Evolutionary conservation across 2,329 filamentous ascomycete genomes (phyloP), one percentile per base, ranked within the genome.

Genomic region (Paracorniculantispora psalliotae): DNA sequence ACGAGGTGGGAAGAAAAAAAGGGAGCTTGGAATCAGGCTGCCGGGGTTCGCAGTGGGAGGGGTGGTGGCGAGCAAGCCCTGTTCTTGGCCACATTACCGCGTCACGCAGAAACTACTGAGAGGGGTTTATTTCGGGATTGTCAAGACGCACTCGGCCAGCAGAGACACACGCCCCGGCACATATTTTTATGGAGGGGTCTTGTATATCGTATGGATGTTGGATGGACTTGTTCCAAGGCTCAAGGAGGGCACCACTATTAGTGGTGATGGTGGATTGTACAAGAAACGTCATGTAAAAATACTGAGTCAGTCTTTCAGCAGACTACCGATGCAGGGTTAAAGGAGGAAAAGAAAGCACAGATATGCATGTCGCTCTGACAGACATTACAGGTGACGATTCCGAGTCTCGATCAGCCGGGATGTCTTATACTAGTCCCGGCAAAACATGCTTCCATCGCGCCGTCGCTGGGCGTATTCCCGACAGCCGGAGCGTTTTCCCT

Each of bases 11-110:
- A 9, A 48, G 28, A 37, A 26, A 21, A 47, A 28, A 56, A 21
- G 13, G 15, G 19, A 26, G 43, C n/a, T 56, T 21, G 30, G 39
- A 51, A 56, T 57, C 54, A 57, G 54, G 54, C 54, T 49, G 54
- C 54, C 54, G 44, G 54, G 54, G 54, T 57, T 57, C 35, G 44
- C 54, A 56, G 33, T 8, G 3, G 35, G 37, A 25, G 50, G 25
- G 25, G 37, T 21, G n/a, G 39, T 19, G 26, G 51, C 25, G 30
- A 28, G 50, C 48, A 51, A 51, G 49, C 53, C 43, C 23, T 56
- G 15, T 19, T 53, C 25, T 53, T 53, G 35, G 23, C 25, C 23
- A 37, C 52, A 55, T 33, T 23, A 39, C 30, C 52, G 43, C 39
- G 48, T 52, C 33, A 51, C 30, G 37, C 48, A 51, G 37, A n/a